Conservation (phyloP, 306 rosid genomes). For the Lotus japonicus region DNA sequence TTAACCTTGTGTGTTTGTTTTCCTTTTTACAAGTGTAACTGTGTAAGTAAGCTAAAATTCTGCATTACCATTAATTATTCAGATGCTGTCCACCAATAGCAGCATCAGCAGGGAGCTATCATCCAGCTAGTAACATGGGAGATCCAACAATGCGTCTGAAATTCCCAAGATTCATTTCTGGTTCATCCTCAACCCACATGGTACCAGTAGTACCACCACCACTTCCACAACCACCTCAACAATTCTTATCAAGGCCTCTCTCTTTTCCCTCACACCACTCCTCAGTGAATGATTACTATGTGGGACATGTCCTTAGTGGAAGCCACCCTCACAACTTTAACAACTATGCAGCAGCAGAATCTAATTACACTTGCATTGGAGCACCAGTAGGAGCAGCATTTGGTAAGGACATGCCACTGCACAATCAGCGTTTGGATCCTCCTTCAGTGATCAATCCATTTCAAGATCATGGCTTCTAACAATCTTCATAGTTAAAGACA, state of each 20-base stretch:
- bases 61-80: background rate
- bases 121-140: constrained; percentile 36
- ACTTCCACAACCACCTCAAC: constrained; percentile 29
- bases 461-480: constrained; percentile 63
- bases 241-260: constrained; percentile 36
- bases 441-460: constrained; percentile 64
- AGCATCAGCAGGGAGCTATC: constrained; percentile 39
- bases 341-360: constrained; percentile 15
- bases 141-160: constrained; percentile 61
- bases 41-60: background rate
- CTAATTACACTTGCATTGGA: constrained; percentile 62
- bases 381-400: constrained; percentile 70
- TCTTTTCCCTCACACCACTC: constrained; percentile 38
- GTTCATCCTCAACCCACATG: constrained; percentile 39
- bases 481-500: constrained; percentile 29
- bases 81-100: constrained; percentile 70
- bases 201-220: constrained; percentile 1
- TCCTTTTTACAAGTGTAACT: background rate
- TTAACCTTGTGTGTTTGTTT: too few species aligned
- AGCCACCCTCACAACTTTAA: constrained; percentile 23
- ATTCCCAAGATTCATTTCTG: constrained; percentile 63
- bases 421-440: constrained; percentile 32
- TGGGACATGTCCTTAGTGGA: constrained; percentile 52
- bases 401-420: constrained; percentile 41
- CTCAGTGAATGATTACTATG: constrained; percentile 51